Conservation (phyloP, 2,329 filamentous ascomycete genomes). For the Fusarium heterosporum region DNA sequence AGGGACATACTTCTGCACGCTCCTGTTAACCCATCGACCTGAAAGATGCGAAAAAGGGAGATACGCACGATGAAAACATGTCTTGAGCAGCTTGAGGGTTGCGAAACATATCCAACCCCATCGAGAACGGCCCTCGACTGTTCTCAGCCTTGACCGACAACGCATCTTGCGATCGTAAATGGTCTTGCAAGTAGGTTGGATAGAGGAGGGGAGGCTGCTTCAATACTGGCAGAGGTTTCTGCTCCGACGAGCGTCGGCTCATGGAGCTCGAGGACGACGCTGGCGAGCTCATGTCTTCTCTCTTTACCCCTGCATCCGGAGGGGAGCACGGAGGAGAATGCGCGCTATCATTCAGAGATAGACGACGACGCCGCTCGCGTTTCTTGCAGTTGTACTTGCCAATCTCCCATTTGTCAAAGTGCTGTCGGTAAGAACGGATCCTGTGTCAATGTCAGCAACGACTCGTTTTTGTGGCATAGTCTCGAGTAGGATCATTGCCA, state of each 20-base stretch:
- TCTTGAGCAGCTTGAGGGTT: constrained; percentile 6
- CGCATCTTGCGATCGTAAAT: constrained; percentile 5
- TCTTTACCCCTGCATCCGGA: not conserved
- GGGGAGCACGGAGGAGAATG: constrained; percentile 39
- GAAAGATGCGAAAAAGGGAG: not conserved
- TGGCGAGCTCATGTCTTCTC: constrained; percentile 15
- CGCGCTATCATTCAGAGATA: constrained; percentile 9
- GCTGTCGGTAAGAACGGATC: constrained; percentile 62
- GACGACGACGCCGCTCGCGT: constrained; percentile 37
- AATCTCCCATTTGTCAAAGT: constrained; percentile 59
- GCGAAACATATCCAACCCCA: constrained; percentile 10
- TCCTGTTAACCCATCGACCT: constrained; percentile 11
- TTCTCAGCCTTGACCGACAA: constrained; percentile 21
- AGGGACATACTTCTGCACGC: constrained; percentile 16
- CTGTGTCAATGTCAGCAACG: constrained; percentile 27
- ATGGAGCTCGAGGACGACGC: constrained; percentile 24
- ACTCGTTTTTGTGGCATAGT: not conserved
- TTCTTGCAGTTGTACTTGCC: constrained; percentile 61
- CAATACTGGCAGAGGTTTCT: constrained; percentile 33
- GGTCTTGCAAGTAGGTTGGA: constrained; percentile 14
- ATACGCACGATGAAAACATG: constrained; percentile 33
- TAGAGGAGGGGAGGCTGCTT: constrained; percentile 9
- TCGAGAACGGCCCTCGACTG: constrained; percentile 10
- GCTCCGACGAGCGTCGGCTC: constrained; percentile 32
- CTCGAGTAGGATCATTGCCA: not conserved